phyloP scores from a whole-genome alignment of 257 asterid species.

The Linaria vulgaris region DNA sequence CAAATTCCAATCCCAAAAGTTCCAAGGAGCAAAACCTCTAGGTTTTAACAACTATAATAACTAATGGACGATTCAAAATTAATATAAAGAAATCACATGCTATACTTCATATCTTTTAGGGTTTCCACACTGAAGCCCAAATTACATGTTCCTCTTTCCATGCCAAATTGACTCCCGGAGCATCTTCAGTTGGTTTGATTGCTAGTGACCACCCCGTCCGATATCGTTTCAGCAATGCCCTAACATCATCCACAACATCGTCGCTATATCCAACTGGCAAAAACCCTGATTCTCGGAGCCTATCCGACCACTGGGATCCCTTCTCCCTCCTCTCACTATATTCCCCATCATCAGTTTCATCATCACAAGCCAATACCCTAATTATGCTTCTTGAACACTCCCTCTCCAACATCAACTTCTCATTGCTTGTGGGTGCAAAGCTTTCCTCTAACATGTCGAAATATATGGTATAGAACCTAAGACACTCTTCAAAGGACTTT shows the following conservation, averaged over 20 bases:
- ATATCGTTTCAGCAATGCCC: constrained; percentile 73
- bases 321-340: constrained; percentile 63
- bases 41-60: constrained; percentile 10
- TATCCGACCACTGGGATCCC: constrained; percentile 67
- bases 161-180: constrained; percentile 55
- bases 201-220: constrained; percentile 67
- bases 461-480: constrained; percentile 64
- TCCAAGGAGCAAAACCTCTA: constrained; percentile 20
- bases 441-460: constrained; percentile 80
- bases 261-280: constrained; percentile 46
- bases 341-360: constrained; percentile 29
- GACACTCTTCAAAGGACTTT: constrained; percentile 74
- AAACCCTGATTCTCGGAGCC: constrained; percentile 52
- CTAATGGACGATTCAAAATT: constrained; percentile 23
- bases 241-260: constrained; percentile 74
- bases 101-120: constrained; percentile 24
- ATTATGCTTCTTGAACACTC: constrained; percentile 71
- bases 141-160: constrained; percentile 87
- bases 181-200: constrained; percentile 29
- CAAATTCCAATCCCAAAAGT: constrained; percentile 50
- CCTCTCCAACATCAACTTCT: constrained; percentile 74
- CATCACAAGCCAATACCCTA: constrained; percentile 75
- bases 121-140: constrained; percentile 94
- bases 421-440: constrained; percentile 68
- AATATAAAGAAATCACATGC: constrained; percentile 11